Evolutionary conservation across 768 basidiomycete species (phyloP).

Genomic region (Tricholomella constricta): DNA sequence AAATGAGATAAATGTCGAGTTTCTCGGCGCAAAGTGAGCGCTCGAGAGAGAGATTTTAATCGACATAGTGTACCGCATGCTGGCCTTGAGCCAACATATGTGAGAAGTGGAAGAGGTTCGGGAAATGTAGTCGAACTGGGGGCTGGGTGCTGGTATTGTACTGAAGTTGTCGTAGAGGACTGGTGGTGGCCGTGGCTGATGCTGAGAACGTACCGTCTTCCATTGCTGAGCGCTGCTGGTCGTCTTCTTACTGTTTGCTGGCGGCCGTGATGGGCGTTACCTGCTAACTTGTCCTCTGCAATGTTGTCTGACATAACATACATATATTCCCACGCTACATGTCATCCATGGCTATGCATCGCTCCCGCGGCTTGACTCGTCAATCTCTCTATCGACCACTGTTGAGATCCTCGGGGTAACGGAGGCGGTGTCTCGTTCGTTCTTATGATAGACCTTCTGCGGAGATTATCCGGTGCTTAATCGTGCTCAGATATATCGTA

Average conservation of each 20-base stretch:
- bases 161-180: slow-evolving; percentile 32
- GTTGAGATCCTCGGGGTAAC: no score
- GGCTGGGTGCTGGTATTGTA: slow-evolving; percentile 25
- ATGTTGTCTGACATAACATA: no score
- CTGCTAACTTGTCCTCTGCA: no score
- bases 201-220: slow-evolving; percentile 83
- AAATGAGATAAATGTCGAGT: slow-evolving; percentile 17
- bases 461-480: no score
- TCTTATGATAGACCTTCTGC: no score
- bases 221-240: slow-evolving; percentile 35
- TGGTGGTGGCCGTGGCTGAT: slow-evolving; percentile 70
- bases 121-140: slow-evolving; percentile 23
- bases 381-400: no score
- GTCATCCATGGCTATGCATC: no score
- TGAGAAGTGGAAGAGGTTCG: slow-evolving; percentile 29
- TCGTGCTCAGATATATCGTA: no score
- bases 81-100: slow-evolving; percentile 47
- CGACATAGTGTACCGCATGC: slow-evolving; percentile 21
- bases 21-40: slow-evolving; percentile 12
- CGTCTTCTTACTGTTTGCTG: slow-evolving; percentile 13
- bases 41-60: slow-evolving; percentile 5
- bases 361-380: no score
- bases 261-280: slow-evolving; percentile 1
- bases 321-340: slow-evolving; percentile 12
- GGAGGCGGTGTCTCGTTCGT: no score